These are phyloP conservation scores for Aleurites moluccanus DNA, from an alignment of 441 rosid genomes.

Conservation along the genomic window DNA sequence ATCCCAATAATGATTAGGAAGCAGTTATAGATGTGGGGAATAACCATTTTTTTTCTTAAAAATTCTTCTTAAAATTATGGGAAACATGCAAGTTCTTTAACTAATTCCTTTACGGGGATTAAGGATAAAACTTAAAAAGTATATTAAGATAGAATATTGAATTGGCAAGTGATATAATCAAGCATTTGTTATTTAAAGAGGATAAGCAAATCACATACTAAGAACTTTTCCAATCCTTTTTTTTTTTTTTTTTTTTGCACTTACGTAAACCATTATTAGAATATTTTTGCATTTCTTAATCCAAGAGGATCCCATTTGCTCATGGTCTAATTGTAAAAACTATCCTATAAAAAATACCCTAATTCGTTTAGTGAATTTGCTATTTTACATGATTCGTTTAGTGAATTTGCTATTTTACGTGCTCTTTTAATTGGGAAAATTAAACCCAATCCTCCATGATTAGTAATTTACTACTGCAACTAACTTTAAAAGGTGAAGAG, in stretches of 20 bases:
- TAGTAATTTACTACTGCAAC: no score
- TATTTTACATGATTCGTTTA: no score
- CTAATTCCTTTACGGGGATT: background rate
- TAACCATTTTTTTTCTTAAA: background rate
- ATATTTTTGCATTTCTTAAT: background rate
- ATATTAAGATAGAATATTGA: background rate
- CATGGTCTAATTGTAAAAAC: no score
- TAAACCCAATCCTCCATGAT: no score
- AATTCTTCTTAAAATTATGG: background rate
- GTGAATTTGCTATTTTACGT: no score
- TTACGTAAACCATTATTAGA: background rate
- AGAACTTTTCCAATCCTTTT: background rate
- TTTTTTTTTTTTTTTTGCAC: background rate
- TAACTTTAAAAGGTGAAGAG: no score
- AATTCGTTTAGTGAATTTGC: no score
- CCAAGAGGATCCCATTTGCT: background rate
- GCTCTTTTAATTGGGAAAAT: no score
- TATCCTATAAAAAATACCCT: no score
- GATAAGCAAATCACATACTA: background rate
- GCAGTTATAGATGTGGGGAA: background rate
- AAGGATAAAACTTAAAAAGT: background rate
- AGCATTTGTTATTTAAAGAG: background rate
- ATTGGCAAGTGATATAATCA: background rate
- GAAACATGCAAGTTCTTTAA: background rate
- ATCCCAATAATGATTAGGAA: background rate